phyloP scores from a whole-genome alignment of 202 grass and related monocot genomes.

The Eragrostis tef region DNA sequence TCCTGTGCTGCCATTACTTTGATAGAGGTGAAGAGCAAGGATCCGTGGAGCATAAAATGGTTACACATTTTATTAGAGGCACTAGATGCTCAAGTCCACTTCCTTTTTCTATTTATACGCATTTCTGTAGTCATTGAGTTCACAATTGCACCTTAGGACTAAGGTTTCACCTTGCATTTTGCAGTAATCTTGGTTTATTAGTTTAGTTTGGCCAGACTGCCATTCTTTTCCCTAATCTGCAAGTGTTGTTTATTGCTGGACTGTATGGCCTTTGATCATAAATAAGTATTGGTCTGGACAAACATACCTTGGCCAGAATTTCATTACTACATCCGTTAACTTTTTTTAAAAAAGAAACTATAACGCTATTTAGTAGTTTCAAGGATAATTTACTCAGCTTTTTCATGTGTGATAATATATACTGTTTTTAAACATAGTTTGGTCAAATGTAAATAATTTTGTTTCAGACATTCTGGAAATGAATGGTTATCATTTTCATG shows the following conservation, averaged over 20 bases:
- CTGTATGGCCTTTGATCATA: not conserved
- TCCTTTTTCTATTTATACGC: not conserved
- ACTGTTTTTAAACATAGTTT: not conserved
- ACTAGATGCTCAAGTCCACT: too few relatives aligned
- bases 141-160: constrained; percentile 21
- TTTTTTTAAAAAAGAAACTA: not conserved
- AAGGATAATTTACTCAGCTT: not conserved
- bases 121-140: constrained; percentile 6
- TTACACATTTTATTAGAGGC: too few relatives aligned
- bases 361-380: not conserved
- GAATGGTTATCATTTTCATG: constrained; percentile 32
- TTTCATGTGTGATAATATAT: not conserved
- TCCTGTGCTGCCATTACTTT: constrained; percentile 15
- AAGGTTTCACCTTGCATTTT: constrained; percentile 12
- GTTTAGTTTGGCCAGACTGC: constrained; percentile 22
- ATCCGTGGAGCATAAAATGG: too few relatives aligned
- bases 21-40: constrained; percentile 5
- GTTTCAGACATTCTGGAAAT: not conserved
- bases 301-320: not conserved
- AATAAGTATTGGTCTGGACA: not conserved
- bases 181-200: constrained; percentile 17
- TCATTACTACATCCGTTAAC: not conserved
- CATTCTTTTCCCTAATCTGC: constrained; percentile 8
- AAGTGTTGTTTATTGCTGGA: constrained; percentile 34
- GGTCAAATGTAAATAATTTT: not conserved